These are phyloP conservation scores for Pseudocercospora cruenta DNA, from an alignment of 2,329 filamentous ascomycete species.

Conservation along the genomic window DNA sequence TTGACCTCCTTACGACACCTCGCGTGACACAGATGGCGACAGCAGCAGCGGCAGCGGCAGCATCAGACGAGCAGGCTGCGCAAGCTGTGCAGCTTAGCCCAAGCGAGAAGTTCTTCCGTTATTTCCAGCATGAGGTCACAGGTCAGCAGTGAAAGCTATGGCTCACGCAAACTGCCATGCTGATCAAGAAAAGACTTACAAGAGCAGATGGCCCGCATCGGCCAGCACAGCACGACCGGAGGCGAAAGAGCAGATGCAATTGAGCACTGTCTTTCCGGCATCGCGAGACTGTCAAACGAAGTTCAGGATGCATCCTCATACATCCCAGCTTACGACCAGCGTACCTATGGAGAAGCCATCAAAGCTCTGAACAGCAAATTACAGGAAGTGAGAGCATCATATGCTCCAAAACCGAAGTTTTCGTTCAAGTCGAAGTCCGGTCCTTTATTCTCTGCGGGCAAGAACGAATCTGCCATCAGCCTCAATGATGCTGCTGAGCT, in stretches of 20 bases:
- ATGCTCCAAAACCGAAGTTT: conserved; percentile 79
- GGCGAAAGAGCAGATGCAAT: conserved; percentile 80
- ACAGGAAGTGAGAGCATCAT: conserved; percentile 67
- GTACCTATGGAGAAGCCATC: conserved; percentile 81
- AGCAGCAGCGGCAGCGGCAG: conserved; percentile 5
- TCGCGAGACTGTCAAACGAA: conserved; percentile 78
- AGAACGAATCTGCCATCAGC: conserved; percentile 53
- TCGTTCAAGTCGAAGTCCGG: conserved; percentile 65
- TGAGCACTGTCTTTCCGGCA: conserved; percentile 77
- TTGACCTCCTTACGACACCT: background rate
- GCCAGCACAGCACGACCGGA: conserved; percentile 63
- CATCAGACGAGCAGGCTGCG: conserved; percentile 7
- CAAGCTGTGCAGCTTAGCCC: conserved; percentile 39
- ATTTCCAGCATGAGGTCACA: conserved; percentile 76
- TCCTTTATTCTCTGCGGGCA: conserved; percentile 35
- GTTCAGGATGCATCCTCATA: conserved; percentile 82
- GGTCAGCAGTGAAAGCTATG: conserved; percentile 51
- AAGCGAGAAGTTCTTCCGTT: conserved; percentile 81
- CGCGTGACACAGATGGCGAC: conserved; percentile 16
- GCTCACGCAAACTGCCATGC: conserved; percentile 6
- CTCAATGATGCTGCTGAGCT: conserved; percentile 60
- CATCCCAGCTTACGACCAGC: conserved; percentile 86
- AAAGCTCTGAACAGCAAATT: conserved; percentile 80
- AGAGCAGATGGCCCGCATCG: conserved; percentile 72
- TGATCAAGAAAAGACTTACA: conserved; percentile 65